phyloP scores from a whole-genome alignment of 23 red algal species.

The Agarophyton chilense region DNA sequence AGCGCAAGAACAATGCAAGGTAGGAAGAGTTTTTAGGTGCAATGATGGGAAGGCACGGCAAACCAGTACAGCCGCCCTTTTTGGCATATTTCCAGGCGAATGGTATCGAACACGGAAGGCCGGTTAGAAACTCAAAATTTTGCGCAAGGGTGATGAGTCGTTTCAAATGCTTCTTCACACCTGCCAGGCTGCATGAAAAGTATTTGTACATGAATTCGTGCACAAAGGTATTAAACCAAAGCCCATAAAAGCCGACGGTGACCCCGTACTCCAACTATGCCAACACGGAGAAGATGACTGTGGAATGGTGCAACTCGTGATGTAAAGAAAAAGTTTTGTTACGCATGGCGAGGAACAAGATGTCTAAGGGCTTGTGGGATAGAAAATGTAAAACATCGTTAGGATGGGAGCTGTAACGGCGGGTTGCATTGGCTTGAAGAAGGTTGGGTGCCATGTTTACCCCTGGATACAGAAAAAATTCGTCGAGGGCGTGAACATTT shows the following conservation, averaged over 20 bases:
- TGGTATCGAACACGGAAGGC: conserved; percentile 73
- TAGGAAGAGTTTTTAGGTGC: conserved; percentile 79
- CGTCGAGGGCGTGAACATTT: not conserved
- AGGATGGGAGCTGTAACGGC: conserved; percentile 26
- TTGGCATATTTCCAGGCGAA: conserved; percentile 30
- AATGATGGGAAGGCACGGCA: conserved; percentile 69
- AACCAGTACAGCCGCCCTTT: conserved; percentile 49
- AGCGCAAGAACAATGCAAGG: conserved; percentile 87
- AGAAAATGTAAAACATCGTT: conserved; percentile 88
- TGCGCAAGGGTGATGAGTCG: conserved; percentile 81
- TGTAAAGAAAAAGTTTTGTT: conserved; percentile 76
- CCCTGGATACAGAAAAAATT: not conserved
- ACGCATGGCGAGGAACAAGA: conserved; percentile 74
- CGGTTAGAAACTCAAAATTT: conserved; percentile 90
- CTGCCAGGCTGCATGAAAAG: conserved; percentile 64
- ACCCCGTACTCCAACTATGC: conserved; percentile 77
- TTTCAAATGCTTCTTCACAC: conserved; percentile 46
- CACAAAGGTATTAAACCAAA: conserved; percentile 91
- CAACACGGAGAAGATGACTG: conserved; percentile 88
- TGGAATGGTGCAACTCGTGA: conserved; percentile 94
- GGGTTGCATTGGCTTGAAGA: conserved; percentile 18
- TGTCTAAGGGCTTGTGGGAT: conserved; percentile 91
- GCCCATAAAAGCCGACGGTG: conserved; percentile 75
- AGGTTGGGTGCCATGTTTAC: not conserved
- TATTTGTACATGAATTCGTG: conserved; percentile 95